Evolutionary conservation across 140 eudicot genomes (phyloP), one percentile per base, ranked within the genome.

Genomic region (Ambrosia hybrid): DNA sequence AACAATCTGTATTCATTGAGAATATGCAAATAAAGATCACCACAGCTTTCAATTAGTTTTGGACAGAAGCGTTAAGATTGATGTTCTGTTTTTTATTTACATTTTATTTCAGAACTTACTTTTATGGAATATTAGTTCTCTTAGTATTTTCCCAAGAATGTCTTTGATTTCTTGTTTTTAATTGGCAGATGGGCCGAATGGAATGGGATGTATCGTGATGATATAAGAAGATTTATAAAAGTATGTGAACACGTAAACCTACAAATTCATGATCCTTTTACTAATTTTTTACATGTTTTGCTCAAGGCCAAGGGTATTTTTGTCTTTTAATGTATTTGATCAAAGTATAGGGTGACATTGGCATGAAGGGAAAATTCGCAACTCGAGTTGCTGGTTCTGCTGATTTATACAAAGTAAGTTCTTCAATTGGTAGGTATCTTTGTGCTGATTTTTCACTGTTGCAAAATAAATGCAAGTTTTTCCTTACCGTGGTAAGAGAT

Each of bases 151-250:
- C 37, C 51, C 63, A 68, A 76, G 36, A 33, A 38, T 21, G 33
- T 52, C 21, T 39, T 68, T 39, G 39, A 57, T 15, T 26, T 66
- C 65, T 60, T 69, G 51, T n/a, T 76, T 71, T 68, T 11, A 66
- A 10, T 8, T 72, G 79, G 69, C 80, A 95, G 99, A 83, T 95
- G 99, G 99, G 99, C 96, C 1, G 99, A 95, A 79, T 95, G 99
- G 99, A 95, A 95, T 74, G 99, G 97, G 48, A 91, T 77, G 76
- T 95, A 95, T 74, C 96, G 99, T 64, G 99, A 95, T 83, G 99
- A 95, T 77, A 39, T 95, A 52, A 80, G 97, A 76, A 86, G 87
- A 82, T 95, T 81, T 80, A 88, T 95, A 74, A 95, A 95, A 95
- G 99, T 91, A 71, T 46, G 45, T 65, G 57, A 43, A 39, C 0